A percentile compares a stretch with the other conserved stretches of the same genome.
Conservation (phyloP, 2,329 filamentous ascomycete species). For the Colletotrichum sp. region DNA sequence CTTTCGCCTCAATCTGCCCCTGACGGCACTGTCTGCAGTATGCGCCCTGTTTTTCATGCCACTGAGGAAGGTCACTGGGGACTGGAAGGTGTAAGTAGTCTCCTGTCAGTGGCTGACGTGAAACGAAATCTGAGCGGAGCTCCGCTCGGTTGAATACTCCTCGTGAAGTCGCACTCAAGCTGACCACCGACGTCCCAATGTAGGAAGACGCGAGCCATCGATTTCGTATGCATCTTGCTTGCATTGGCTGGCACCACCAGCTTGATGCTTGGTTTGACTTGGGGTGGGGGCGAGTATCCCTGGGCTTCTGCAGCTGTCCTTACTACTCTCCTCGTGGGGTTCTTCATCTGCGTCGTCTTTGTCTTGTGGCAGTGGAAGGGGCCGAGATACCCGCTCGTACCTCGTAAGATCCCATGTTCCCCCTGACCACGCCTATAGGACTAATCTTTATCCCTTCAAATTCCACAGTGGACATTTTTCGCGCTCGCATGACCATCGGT, state of each 20-base stretch:
- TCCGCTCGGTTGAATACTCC: neutral
- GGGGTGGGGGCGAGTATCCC: conserved; percentile 63
- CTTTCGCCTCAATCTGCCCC: conserved; percentile 57
- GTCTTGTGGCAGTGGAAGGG: conserved; percentile 58
- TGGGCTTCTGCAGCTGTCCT: conserved; percentile 63
- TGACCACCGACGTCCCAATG: neutral
- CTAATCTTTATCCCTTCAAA: neutral
- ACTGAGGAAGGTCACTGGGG: conserved; percentile 55
- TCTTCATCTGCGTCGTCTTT: conserved; percentile 37
- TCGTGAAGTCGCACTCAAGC: neutral
- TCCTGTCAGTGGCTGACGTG: neutral
- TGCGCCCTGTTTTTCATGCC: conserved; percentile 62
- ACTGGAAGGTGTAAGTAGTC: conserved; percentile 48
- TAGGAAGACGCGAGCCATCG: conserved; percentile 54
- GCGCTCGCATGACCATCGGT: conserved; percentile 56
- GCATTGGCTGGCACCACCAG: conserved; percentile 50
- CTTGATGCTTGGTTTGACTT: conserved; percentile 56
- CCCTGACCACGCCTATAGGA: neutral
- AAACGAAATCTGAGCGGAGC: neutral
- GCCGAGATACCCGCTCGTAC: conserved; percentile 52
- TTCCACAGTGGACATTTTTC: conserved; percentile 56
- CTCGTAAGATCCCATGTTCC: conserved; percentile 33
- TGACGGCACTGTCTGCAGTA: conserved; percentile 51
- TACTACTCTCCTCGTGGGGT: conserved; percentile 56
- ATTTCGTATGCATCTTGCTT: conserved; percentile 36